Evolutionary conservation across 108 stramenopile species (phyloP).

Genomic region (Nitzschia palea): DNA sequence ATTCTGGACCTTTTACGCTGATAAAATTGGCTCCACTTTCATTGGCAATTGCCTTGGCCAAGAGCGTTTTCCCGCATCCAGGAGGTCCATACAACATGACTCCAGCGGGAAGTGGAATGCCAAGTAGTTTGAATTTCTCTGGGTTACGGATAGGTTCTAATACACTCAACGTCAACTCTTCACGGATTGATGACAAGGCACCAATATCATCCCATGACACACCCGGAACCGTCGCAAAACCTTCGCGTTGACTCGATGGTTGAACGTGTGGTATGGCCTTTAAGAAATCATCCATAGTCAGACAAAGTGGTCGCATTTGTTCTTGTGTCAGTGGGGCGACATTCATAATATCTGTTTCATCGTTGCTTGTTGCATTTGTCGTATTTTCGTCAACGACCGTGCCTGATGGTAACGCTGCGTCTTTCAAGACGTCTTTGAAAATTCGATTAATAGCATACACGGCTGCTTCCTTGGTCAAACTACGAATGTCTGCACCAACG

Average conservation of each 20-base stretch:
- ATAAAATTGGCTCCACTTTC: constrained; percentile 99
- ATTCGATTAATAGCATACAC: constrained; percentile 95
- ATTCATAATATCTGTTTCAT: constrained; percentile 2
- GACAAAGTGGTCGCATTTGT: constrained; percentile 77
- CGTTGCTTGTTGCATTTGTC: neutral
- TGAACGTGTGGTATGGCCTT: constrained; percentile 93
- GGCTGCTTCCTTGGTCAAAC: constrained; percentile 96
- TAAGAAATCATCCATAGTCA: constrained; percentile 95
- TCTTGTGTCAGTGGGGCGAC: constrained; percentile 67
- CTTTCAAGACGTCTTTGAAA: constrained; percentile 56
- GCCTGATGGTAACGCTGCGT: constrained; percentile 32
- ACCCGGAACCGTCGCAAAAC: constrained; percentile 98
- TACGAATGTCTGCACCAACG: constrained; percentile 97
- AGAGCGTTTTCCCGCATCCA: constrained; percentile 97
- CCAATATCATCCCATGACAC: constrained; percentile 98
- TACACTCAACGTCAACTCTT: constrained; percentile 92
- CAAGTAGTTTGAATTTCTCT: constrained; percentile 84
- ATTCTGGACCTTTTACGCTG: constrained; percentile 94
- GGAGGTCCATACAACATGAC: constrained; percentile 96
- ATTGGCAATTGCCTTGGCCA: constrained; percentile 99
- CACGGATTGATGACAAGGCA: constrained; percentile 81
- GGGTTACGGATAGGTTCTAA: constrained; percentile 96
- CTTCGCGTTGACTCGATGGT: constrained; percentile 97
- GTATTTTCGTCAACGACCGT: constrained; percentile 7
- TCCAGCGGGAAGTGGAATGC: constrained; percentile 90